A percentile compares a stretch with the other conserved stretches of the same genome.
Evolutionary conservation across 768 basidiomycete species (phyloP).

Genomic region (Udeniomyces megalosporus): DNA sequence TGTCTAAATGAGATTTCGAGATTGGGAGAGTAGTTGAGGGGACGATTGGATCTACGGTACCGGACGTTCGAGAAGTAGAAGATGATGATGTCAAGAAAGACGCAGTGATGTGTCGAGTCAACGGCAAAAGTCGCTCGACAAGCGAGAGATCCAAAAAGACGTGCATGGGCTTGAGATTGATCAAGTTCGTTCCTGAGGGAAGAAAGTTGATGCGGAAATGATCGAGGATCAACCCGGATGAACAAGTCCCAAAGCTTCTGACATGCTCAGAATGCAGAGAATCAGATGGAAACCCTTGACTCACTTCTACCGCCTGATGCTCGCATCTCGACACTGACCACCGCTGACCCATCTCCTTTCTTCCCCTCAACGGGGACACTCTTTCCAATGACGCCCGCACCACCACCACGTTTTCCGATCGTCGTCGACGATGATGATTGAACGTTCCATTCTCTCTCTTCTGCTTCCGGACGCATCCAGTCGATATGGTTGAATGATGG

Average conservation of each 20-base stretch:
- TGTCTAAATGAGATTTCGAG: no score
- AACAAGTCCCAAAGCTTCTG: background rate
- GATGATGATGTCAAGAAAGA: conserved; percentile 16
- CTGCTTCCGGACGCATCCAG: no score
- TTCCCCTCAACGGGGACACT: background rate
- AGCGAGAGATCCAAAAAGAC: conserved; percentile 52
- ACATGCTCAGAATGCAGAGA: no score
- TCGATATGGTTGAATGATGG: background rate
- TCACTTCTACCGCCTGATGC: background rate
- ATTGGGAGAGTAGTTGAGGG: no score
- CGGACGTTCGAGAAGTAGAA: no score
- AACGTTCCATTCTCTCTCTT: background rate
- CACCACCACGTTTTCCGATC: background rate
- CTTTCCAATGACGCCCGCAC: no score
- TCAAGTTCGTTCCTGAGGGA: background rate
- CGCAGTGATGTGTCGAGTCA: conserved; percentile 36
- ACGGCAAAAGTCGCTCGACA: conserved; percentile 31
- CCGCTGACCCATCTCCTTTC: background rate
- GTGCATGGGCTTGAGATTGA: conserved; percentile 35
- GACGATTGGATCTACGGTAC: no score
- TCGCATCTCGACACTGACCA: no score
- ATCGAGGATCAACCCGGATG: background rate
- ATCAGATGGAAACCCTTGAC: background rate
- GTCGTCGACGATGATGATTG: background rate
- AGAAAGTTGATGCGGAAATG: background rate